phyloP scores from a whole-genome alignment of 1,284 basidiomycete genomes.

The Anthracocystis setariae region DNA sequence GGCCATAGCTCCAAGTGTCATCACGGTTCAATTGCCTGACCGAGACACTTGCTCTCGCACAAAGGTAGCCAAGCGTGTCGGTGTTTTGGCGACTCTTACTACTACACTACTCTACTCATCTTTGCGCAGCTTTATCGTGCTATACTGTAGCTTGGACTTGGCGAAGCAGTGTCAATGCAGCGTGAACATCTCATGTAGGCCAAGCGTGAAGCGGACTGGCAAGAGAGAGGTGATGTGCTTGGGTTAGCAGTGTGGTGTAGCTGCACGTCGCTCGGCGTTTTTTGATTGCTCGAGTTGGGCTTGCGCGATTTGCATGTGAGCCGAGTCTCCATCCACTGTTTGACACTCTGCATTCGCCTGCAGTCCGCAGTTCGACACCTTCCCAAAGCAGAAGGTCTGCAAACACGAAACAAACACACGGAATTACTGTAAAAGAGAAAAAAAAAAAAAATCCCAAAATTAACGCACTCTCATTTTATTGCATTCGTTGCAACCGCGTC shows the following conservation, averaged over 20 bases:
- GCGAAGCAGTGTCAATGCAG: not conserved
- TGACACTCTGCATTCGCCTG: not conserved
- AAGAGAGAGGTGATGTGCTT: not conserved
- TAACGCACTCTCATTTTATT: no score
- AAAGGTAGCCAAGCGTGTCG: no score
- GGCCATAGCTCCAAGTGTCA: no score
- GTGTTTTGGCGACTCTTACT: no score
- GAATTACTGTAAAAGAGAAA: no score
- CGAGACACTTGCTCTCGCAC: no score
- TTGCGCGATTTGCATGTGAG: slow-evolving; percentile 11
- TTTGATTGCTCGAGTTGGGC: not conserved
- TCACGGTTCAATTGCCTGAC: no score
- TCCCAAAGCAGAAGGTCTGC: slow-evolving; percentile 13
- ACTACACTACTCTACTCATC: no score
- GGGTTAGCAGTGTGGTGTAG: not conserved
- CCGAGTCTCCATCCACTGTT: slow-evolving; percentile 5
- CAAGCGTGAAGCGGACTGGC: not conserved
- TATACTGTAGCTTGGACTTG: not conserved
- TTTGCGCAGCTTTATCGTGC: no score
- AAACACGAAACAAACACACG: not conserved
- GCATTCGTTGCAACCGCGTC: no score
- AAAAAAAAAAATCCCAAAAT: not conserved
- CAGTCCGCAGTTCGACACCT: slow-evolving; percentile 7
- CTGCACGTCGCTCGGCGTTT: slow-evolving; percentile 22
- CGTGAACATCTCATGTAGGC: not conserved